Evolutionary conservation across 2,329 filamentous ascomycete genomes (phyloP), one percentile per base, ranked within the genome.

Genomic region (Phialophora verrucosa): DNA sequence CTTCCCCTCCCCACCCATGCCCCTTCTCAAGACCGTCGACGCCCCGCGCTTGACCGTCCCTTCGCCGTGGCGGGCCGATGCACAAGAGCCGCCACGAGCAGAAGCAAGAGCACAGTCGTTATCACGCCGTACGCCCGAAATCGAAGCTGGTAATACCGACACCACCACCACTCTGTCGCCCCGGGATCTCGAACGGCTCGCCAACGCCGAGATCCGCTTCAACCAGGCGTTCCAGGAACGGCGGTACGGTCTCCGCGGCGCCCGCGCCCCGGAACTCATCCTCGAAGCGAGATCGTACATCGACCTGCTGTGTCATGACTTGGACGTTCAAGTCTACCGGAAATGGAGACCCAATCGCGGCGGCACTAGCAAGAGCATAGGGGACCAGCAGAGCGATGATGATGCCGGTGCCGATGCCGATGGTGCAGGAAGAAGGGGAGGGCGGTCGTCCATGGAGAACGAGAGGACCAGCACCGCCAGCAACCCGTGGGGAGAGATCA

Each of bases 291-390:
- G 63, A 20, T 35, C 29, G 14, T 66, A 50, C 60, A 38, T 63
- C n/a, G 64, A 66, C 55, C 11, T 55, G 31, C 27, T 66, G 27
- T 63, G 60, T 10, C 23, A 29, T 2, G 64, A 66, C 23, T n/a
- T 66, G 32, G 64, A 55, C 35, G 17, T 66, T 4, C 44, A 63
- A 27, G 32, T 27, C 42, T 12, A 57, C 17, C 55, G 64, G 29
- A 66, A 66, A 38, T 32, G 56, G 20, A 47, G 27, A 27, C 25
- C 12, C 32, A 4, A 2, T 35, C 32, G 32, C 10, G 32, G 32
- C 10, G 32, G 32, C 32, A 4, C 38, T 3, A 49, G 32, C 32
- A 8, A 3, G 2, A 4, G 56, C 10, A 49, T 32, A 25, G 35
- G 56, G 1, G 56, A 59, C n/a, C 56, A 38, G 5, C 23, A 59